Percentiles rank a stretch among this genome's conserved stretches.
Conservation (phyloP, 2,329 filamentous ascomycete genomes). For the Colletotrichum camelliae region DNA sequence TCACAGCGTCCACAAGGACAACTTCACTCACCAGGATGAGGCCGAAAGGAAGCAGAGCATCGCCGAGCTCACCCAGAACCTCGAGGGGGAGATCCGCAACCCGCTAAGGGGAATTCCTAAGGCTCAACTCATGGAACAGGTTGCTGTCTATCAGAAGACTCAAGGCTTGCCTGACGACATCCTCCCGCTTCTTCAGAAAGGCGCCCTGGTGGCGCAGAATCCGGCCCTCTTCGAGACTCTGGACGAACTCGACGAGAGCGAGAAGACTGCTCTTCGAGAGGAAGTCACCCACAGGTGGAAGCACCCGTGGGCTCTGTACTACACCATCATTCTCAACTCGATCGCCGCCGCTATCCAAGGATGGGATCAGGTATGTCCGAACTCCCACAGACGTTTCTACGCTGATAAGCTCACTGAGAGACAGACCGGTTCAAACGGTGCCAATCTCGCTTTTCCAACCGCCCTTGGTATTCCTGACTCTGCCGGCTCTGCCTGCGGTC, state of each 20-base stretch:
- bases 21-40: not conserved
- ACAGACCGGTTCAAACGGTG: slow-evolving; percentile 51
- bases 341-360: slow-evolving; percentile 60
- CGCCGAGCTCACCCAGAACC: not conserved
- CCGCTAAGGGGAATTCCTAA: slow-evolving; percentile 56
- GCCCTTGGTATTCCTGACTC: slow-evolving; percentile 47
- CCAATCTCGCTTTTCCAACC: slow-evolving; percentile 50
- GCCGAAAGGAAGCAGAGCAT: slow-evolving; percentile 1
- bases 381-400: too few relatives aligned
- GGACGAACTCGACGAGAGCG: slow-evolving; percentile 46
- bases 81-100: slow-evolving; percentile 45
- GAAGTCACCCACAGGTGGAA: slow-evolving; percentile 56
- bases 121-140: slow-evolving; percentile 56
- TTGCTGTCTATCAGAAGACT: slow-evolving; percentile 57
- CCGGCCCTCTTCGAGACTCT: slow-evolving; percentile 54
- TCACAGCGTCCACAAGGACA: not conserved
- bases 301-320: slow-evolving; percentile 54
- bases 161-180: slow-evolving; percentile 51
- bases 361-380: slow-evolving; percentile 48
- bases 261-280: slow-evolving; percentile 43
- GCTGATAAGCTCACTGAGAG: not conserved
- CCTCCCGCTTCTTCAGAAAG: slow-evolving; percentile 52
- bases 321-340: slow-evolving; percentile 55
- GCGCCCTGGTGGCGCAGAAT: slow-evolving; percentile 56
- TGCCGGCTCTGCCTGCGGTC: slow-evolving; percentile 33